phyloP scores from a whole-genome alignment of 305 asterid species.

The Nicotiana rustica region DNA sequence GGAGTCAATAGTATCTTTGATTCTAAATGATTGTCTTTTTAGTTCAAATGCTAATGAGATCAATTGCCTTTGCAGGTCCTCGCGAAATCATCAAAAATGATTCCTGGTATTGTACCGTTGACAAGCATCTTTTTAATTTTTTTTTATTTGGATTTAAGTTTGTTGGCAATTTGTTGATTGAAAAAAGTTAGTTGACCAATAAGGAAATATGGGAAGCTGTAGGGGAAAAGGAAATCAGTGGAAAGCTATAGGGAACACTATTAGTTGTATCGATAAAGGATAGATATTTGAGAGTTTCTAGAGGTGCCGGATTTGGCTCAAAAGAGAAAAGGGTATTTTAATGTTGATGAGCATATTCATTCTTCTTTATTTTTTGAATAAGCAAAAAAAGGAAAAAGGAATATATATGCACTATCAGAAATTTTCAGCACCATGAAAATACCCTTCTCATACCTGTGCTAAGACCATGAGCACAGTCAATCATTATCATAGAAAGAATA shows the following conservation, averaged over 20 bases:
- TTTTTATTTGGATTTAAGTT: background rate
- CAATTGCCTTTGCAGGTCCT: constrained; percentile 68
- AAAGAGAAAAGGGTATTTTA: background rate
- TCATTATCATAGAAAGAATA: background rate
- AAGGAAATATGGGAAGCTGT: background rate
- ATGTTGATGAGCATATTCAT: background rate
- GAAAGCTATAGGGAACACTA: background rate
- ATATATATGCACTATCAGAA: background rate
- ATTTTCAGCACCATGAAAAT: background rate
- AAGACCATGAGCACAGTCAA: constrained; percentile 1
- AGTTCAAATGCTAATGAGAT: constrained; percentile 40
- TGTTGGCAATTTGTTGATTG: background rate
- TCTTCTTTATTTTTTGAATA: background rate
- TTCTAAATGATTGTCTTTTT: background rate
- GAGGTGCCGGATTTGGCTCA: background rate
- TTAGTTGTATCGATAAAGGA: constrained; percentile 2
- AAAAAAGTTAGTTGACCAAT: background rate
- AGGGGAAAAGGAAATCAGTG: constrained; percentile 1
- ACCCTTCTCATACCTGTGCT: background rate
- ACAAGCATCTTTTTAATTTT: background rate
- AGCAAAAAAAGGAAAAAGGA: background rate
- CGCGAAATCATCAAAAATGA: constrained; percentile 99
- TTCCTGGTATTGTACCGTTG: constrained; percentile 67
- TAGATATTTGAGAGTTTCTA: background rate
- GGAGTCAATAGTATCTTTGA: background rate